Base-by-base conservation (phyloP, 2,329 filamentous ascomycete species). In the Colletotrichum musae region DNA sequence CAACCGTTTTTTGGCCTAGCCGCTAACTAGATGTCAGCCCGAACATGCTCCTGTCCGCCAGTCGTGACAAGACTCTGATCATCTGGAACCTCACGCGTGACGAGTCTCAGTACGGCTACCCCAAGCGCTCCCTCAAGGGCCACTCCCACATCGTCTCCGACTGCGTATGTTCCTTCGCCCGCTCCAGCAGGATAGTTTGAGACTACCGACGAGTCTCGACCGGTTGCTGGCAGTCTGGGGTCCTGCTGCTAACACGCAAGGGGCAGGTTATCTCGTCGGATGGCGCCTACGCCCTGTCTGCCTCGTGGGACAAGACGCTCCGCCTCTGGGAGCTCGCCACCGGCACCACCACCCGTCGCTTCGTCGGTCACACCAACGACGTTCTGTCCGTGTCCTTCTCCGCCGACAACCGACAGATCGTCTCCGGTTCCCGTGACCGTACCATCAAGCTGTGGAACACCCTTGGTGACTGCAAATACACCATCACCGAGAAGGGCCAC, bases 381-480 rank as follows among this genome's bases (percentile, higher is more conserved):
- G 95, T 99, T 80, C 94, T 98, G 83, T 98, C 95, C 84, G 96
- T 99, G 84, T 98, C 95, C 78, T 99, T 99, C 93, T 98, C 96
- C 80, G 96, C 96, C 91, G 96, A 99, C 90, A 98, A 98, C 93
- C 93, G 96, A 83, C 96, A 98, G 91, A 98, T 99, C 86, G 96
- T 98, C 80, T 98, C 96, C 76, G 96, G 95, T 77, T 98, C 96
- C 75, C 95, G 96, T 85, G 96, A 99, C 90, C 93, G 94, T 84
- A 94, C 93, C 82, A 98, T 99, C 91, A 99, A 98, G 94, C 92
- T 99, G 80, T 99, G 96, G 96, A 99, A 99, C 91, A 99, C 96
- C 79, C 94, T 99, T 76, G 96, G 96, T 87, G 96, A 99, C 92
- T 99, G 96, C 95, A 99, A 99, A 91, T 99, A 92, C 92, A 99